These are phyloP conservation scores for Dendrobium officinale DNA, from an alignment of 106 monocot genomes.

Conservation along the genomic window DNA sequence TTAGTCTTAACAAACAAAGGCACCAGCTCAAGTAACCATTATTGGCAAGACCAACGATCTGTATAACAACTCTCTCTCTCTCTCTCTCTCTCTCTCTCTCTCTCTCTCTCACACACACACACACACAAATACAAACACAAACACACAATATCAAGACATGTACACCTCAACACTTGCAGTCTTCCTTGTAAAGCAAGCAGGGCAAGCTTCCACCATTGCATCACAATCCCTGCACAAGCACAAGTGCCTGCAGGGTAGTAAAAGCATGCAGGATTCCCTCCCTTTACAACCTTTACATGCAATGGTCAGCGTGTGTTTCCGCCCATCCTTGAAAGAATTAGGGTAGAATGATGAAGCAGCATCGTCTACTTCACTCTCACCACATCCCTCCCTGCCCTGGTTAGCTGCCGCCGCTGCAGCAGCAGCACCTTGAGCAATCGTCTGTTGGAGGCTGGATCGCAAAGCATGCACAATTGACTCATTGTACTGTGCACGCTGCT, in stretches of 20 bases:
- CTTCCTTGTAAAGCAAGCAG: constrained; percentile 37
- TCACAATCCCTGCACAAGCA: constrained; percentile 65
- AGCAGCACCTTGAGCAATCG: constrained; percentile 27
- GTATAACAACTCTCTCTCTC: no score
- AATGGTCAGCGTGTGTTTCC: neutral
- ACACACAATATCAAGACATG: constrained; percentile 23
- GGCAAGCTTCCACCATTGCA: constrained; percentile 34
- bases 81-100: no score
- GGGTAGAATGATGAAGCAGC: constrained; percentile 27
- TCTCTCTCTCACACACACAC: no score
- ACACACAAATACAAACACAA: no score
- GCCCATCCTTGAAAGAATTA: neutral
- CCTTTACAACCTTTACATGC: constrained; percentile 36
- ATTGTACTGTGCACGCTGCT: constrained; percentile 44
- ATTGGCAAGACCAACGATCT: no score
- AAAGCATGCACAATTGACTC: constrained; percentile 52
- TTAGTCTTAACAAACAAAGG: no score
- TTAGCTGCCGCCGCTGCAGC: constrained; percentile 14
- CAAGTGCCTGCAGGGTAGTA: constrained; percentile 69
- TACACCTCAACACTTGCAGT: constrained; percentile 36
- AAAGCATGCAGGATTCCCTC: constrained; percentile 39
- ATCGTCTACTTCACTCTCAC: constrained; percentile 47
- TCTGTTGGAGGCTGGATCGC: constrained; percentile 44
- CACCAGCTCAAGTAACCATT: no score
- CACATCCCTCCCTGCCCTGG: constrained; percentile 34